Evolutionary conservation across 805 yeast species (phyloP).

Genomic region (Crinitomyces ghanaensis): DNA sequence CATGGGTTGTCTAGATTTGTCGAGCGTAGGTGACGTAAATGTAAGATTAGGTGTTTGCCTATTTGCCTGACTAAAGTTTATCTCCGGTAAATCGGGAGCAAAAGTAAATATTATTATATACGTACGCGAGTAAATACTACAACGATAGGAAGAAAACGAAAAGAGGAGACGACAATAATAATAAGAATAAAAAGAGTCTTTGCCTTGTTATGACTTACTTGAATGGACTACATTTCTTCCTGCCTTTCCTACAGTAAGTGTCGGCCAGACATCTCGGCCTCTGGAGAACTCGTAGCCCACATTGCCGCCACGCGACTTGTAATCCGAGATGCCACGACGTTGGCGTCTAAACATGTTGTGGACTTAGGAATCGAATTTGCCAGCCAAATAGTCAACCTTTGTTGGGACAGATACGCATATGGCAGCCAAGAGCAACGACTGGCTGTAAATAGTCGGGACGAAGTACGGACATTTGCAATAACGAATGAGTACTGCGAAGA

Average conservation of each 20-base stretch:
- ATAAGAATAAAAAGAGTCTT: slow-evolving; percentile 2
- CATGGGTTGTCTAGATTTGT: too few species aligned
- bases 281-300: slow-evolving; percentile 14
- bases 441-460: slow-evolving; percentile 11
- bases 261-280: slow-evolving; percentile 10
- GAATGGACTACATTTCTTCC: neutral
- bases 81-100: too few species aligned
- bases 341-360: slow-evolving; percentile 12
- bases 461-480: slow-evolving; percentile 10
- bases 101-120: too few species aligned
- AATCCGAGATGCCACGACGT: slow-evolving; percentile 9
- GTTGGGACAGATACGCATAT: slow-evolving; percentile 13
- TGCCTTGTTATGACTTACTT: neutral
- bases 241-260: slow-evolving; percentile 1
- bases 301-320: slow-evolving; percentile 12
- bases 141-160: too few species aligned
- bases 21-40: too few species aligned
- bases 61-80: too few species aligned
- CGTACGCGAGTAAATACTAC: too few species aligned
- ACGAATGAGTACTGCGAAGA: slow-evolving; percentile 4
- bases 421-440: slow-evolving; percentile 12
- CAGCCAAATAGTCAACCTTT: slow-evolving; percentile 3
- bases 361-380: slow-evolving; percentile 10
- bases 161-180: too few species aligned
- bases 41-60: too few species aligned